Evolutionary conservation across 805 yeast genomes (phyloP), one percentile per base, ranked within the genome.

Genomic region (Hanseniaspora hatyaiensis): DNA sequence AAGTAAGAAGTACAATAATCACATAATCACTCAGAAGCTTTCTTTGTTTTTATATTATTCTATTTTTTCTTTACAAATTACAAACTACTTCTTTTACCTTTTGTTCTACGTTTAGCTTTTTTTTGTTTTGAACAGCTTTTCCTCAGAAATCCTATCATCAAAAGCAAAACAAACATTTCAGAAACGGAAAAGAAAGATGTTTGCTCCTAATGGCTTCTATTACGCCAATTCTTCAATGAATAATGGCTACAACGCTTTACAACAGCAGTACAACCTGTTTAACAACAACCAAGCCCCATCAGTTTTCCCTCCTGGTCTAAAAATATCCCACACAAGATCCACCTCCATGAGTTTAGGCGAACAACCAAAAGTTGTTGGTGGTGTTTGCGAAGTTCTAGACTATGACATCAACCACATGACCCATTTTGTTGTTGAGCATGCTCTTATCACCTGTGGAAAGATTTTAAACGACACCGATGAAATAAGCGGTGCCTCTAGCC

Each of bases 371-470:
- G 52, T 56, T 24, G 40, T 34, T 38, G 95, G 95, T 36, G 95
- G 95, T 52, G 89, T 85, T 40, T 70, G 80, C 32, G 71, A 80
- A 13, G 80, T 76, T 29, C 69, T 84, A 58, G 96, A 87, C 60
- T 88, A 89, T 62, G 87, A 85, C 54, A 64, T 86, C 47, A 72
- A 72, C 34, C 66, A 71, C 50, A 88, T 88, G 95, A 72, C 94
- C 8, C 78, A 80, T 50, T 92, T 85, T 57, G 68, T 86, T 41
- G 71, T 86, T 43, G 77, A 87, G 71, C 74, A 85, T 62, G 71
- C 83, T 12, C 80, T 72, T 54, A 80, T 85, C 26, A 70, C 82
- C 59, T 71, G 81, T 58, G 76, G 74, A 54, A 77, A 77, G 57
- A 59, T 53, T 32, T 67, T 65, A 50, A 44, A 52, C 32, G 62